phyloP scores from a whole-genome alignment of 768 basidiomycete species.

The Macrolepiota dolichaula region DNA sequence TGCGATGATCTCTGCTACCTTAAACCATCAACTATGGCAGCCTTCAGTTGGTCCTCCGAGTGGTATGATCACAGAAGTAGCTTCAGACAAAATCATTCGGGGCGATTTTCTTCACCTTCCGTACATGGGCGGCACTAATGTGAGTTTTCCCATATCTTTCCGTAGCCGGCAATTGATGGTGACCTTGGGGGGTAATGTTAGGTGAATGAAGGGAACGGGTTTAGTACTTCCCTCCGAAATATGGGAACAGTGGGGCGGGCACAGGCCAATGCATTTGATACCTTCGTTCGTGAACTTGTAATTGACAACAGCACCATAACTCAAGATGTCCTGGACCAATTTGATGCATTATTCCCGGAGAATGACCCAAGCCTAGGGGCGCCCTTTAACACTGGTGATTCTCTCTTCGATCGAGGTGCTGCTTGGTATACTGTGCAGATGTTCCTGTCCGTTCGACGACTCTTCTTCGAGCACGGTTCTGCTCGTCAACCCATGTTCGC shows the following conservation, averaged over 20 bases:
- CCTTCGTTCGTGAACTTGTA: conserved; percentile 45
- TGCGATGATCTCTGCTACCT: conserved; percentile 36
- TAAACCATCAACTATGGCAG: conserved; percentile 59
- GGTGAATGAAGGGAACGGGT: conserved; percentile 53
- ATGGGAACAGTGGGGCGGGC: conserved; percentile 33
- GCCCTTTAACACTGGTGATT: conserved; percentile 57
- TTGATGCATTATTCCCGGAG: conserved; percentile 41
- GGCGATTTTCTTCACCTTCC: conserved; percentile 54
- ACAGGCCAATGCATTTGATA: conserved; percentile 41
- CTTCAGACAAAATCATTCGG: conserved; percentile 40
- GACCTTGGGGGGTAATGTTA: conserved; percentile 16
- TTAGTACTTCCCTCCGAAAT: conserved; percentile 36
- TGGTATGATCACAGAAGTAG: conserved; percentile 43
- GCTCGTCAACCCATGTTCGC: conserved; percentile 50
- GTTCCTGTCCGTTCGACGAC: conserved; percentile 48
- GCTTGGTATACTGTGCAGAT: conserved; percentile 60
- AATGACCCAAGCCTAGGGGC: conserved; percentile 45
- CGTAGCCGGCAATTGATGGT: not conserved
- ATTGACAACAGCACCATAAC: conserved; percentile 51
- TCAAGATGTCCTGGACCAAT: conserved; percentile 32
- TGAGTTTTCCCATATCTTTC: conserved; percentile 21
- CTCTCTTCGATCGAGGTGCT: conserved; percentile 51
- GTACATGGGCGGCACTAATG: conserved; percentile 53
- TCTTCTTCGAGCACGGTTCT: no score
- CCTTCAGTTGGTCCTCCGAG: conserved; percentile 49